These are phyloP conservation scores for Excoecaria agallocha DNA, from an alignment of 345 rosid genomes.

Conservation along the genomic window DNA sequence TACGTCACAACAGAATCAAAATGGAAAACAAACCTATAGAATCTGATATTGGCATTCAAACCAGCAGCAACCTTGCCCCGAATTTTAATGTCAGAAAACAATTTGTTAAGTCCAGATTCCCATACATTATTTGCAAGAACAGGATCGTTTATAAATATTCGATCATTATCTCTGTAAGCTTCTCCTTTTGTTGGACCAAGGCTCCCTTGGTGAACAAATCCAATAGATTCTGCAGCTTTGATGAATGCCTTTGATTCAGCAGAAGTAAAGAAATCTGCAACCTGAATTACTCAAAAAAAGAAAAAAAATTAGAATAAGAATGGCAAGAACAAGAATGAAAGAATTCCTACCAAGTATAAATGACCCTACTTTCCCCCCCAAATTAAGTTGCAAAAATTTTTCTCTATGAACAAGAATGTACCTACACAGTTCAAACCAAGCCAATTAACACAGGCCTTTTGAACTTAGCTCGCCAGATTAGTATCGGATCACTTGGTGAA, in stretches of 20 bases:
- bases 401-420: neutral
- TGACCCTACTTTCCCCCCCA: neutral
- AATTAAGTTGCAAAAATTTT: neutral
- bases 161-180: conserved; percentile 85
- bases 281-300: conserved; percentile 42
- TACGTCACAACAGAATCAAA: neutral
- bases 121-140: conserved; percentile 60
- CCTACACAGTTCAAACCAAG: neutral
- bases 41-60: conserved; percentile 82
- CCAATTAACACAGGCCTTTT: neutral
- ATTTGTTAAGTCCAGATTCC: conserved; percentile 62
- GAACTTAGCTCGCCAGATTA: no score
- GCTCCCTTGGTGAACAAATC: conserved; percentile 87
- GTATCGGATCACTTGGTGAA: no score
- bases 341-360: neutral
- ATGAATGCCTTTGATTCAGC: conserved; percentile 69
- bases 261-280: conserved; percentile 58
- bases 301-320: conserved; percentile 15
- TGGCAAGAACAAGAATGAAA: neutral
- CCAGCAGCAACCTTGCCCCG: conserved; percentile 77
- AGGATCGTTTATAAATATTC: conserved; percentile 69
- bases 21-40: conserved; percentile 56
- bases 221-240: conserved; percentile 65
- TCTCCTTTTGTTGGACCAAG: conserved; percentile 89
- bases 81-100: conserved; percentile 70